A percentile compares a stretch with the other conserved stretches of the same genome.
phyloP scores from a whole-genome alignment of 371 early-diverging fungal species.

The Mortierella sp. region DNA sequence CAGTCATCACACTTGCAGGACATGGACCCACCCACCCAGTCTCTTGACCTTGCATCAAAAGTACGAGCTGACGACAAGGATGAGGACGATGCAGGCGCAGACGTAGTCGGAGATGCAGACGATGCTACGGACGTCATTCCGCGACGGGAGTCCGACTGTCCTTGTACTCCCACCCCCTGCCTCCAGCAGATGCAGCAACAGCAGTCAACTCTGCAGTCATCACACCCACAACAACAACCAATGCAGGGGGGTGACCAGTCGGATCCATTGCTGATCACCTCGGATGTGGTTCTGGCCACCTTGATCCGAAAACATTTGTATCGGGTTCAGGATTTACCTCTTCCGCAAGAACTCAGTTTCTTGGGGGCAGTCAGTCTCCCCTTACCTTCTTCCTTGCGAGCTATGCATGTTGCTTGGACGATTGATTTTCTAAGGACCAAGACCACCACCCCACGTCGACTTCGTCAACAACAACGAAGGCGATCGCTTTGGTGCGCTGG shows the following conservation, averaged over 20 bases:
- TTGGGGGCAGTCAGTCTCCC: slow-evolving; percentile 44
- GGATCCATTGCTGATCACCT: slow-evolving; percentile 29
- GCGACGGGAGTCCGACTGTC: too few relatives aligned
- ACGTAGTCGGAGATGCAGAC: too few relatives aligned
- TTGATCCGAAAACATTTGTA: slow-evolving; percentile 27
- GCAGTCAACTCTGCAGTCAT: not conserved
- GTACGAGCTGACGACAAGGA: too few relatives aligned
- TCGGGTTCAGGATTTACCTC: slow-evolving; percentile 41
- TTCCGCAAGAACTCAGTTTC: slow-evolving; percentile 46
- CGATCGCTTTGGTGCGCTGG: not conserved
- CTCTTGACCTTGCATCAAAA: too few relatives aligned
- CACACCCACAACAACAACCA: not conserved
- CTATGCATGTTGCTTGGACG: slow-evolving; percentile 51
- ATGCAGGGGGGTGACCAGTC: too few relatives aligned
- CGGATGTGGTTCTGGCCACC: slow-evolving; percentile 15
- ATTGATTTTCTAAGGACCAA: slow-evolving; percentile 36
- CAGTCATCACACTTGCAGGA: too few relatives aligned
- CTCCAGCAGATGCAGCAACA: slow-evolving; percentile 2
- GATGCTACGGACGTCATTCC: too few relatives aligned
- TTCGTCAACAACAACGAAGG: slow-evolving; percentile 16
- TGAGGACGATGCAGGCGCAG: too few relatives aligned
- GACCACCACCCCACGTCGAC: slow-evolving; percentile 26
- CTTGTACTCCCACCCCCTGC: too few relatives aligned
- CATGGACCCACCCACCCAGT: too few relatives aligned
- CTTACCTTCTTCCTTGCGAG: slow-evolving; percentile 28